Evolutionary conservation across 2,329 filamentous ascomycete genomes (phyloP).

Genomic region (Raffaelea arxii): DNA sequence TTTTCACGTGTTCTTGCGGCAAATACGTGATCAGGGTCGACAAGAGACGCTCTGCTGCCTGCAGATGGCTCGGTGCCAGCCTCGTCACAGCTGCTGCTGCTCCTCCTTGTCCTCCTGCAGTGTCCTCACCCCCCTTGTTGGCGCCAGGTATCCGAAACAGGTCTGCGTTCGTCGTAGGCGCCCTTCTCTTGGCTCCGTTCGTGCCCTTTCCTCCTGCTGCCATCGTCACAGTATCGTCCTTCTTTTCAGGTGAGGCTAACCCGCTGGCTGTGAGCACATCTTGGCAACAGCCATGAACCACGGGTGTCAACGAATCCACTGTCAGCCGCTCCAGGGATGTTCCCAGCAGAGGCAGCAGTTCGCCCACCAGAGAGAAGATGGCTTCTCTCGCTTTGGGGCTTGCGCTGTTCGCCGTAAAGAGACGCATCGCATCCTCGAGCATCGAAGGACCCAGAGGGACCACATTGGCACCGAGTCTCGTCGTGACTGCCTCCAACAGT

Average conservation of each 20-base stretch:
- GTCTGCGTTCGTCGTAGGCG: conserved; percentile 54
- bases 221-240: conserved; percentile 23
- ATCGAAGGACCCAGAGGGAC: conserved; percentile 52
- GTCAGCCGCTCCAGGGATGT: conserved; percentile 56
- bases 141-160: conserved; percentile 49
- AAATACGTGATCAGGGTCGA: conserved; percentile 51
- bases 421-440: conserved; percentile 61
- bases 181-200: conserved; percentile 31
- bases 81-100: conserved; percentile 16
- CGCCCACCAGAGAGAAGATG: conserved; percentile 49
- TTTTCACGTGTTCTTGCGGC: conserved; percentile 57
- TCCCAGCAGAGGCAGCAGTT: conserved; percentile 53
- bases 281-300: conserved; percentile 61
- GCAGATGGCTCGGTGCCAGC: conserved; percentile 37
- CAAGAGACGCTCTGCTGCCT: conserved; percentile 53
- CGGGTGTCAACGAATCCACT: conserved; percentile 49
- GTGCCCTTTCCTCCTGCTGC: conserved; percentile 10
- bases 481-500: conserved; percentile 47
- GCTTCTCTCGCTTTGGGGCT: conserved; percentile 45
- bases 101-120: not conserved
- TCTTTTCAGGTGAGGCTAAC: conserved; percentile 16
- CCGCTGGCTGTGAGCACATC: conserved; percentile 56
- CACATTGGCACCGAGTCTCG: conserved; percentile 47
- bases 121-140: conserved; percentile 14
- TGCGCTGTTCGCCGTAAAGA: conserved; percentile 52